phyloP scores from a whole-genome alignment of 2,329 filamentous ascomycete species.

The Neonectria coccinea region DNA sequence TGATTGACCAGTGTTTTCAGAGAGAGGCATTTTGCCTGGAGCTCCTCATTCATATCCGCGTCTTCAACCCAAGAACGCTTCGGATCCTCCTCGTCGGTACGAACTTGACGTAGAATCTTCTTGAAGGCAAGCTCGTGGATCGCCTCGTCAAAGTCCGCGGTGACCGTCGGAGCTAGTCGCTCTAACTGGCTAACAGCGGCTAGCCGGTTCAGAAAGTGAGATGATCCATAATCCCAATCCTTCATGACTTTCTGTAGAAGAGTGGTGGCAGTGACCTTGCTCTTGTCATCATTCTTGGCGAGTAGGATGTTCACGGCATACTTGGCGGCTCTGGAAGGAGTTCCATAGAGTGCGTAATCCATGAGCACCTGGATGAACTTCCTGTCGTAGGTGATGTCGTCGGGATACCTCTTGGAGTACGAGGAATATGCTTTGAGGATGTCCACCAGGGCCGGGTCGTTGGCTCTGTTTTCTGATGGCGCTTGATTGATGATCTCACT shows the following conservation, averaged over 20 bases:
- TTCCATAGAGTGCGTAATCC: slow-evolving; percentile 85
- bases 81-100: slow-evolving; percentile 67
- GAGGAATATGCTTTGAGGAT: slow-evolving; percentile 94
- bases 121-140: slow-evolving; percentile 83
- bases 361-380: slow-evolving; percentile 85
- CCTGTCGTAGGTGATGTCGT: slow-evolving; percentile 83
- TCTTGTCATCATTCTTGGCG: slow-evolving; percentile 78
- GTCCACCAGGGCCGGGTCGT: slow-evolving; percentile 82
- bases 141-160: slow-evolving; percentile 78
- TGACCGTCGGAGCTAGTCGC: slow-evolving; percentile 77
- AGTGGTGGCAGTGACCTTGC: slow-evolving; percentile 84
- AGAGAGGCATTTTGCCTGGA: slow-evolving; percentile 84
- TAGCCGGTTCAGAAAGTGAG: slow-evolving; percentile 81
- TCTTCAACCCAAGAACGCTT: slow-evolving; percentile 76
- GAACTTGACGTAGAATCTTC: slow-evolving; percentile 78
- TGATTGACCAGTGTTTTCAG: slow-evolving; percentile 89
- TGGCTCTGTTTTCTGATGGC: slow-evolving; percentile 74
- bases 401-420: slow-evolving; percentile 87
- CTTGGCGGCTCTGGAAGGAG: slow-evolving; percentile 86
- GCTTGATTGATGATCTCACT: slow-evolving; percentile 85
- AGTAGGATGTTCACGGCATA: slow-evolving; percentile 93
- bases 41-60: slow-evolving; percentile 80
- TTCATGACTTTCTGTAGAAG: slow-evolving; percentile 81
- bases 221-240: slow-evolving; percentile 77
- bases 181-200: slow-evolving; percentile 80